These are phyloP conservation scores for Boletellus emodensis DNA, from an alignment of 768 basidiomycete genomes.

Conservation along the genomic window DNA sequence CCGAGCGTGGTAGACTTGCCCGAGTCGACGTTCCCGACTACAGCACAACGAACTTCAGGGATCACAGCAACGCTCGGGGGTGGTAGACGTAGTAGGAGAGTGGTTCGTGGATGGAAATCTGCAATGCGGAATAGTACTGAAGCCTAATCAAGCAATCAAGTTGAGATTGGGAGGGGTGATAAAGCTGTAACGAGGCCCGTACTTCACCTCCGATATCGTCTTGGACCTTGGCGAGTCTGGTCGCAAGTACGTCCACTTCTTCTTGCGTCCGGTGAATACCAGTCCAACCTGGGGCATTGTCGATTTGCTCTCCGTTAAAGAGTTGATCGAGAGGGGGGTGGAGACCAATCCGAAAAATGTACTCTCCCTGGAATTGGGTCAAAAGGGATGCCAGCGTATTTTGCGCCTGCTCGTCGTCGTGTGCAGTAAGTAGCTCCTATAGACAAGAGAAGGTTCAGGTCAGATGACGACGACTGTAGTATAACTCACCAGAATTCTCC, in stretches of 20 bases:
- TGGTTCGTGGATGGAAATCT: constrained; percentile 49
- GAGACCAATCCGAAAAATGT: constrained; percentile 67
- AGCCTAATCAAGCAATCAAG: constrained; percentile 34
- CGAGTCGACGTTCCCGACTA: constrained; percentile 92
- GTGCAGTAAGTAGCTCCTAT: constrained; percentile 41
- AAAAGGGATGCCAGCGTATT: constrained; percentile 63
- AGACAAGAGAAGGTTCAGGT: neutral
- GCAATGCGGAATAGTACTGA: constrained; percentile 51
- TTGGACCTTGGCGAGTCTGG: constrained; percentile 44
- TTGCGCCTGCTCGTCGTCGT: constrained; percentile 52
- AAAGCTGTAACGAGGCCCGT: constrained; percentile 3
- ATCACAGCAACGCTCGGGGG: constrained; percentile 70
- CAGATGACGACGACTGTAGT: neutral
- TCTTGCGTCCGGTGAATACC: constrained; percentile 48
- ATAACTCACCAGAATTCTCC: constrained; percentile 14
- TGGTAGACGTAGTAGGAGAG: constrained; percentile 68
- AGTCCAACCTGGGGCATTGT: constrained; percentile 48
- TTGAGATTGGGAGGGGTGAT: neutral
- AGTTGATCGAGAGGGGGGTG: constrained; percentile 57
- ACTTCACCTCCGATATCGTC: constrained; percentile 85
- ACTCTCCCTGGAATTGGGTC: constrained; percentile 68
- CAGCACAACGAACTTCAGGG: constrained; percentile 93
- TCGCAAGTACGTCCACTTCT: constrained; percentile 47
- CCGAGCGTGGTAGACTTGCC: constrained; percentile 95
- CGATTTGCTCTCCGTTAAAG: constrained; percentile 48